Conservation (phyloP, 2,329 filamentous ascomycete species). For the Colletotrichum zoysiae region DNA sequence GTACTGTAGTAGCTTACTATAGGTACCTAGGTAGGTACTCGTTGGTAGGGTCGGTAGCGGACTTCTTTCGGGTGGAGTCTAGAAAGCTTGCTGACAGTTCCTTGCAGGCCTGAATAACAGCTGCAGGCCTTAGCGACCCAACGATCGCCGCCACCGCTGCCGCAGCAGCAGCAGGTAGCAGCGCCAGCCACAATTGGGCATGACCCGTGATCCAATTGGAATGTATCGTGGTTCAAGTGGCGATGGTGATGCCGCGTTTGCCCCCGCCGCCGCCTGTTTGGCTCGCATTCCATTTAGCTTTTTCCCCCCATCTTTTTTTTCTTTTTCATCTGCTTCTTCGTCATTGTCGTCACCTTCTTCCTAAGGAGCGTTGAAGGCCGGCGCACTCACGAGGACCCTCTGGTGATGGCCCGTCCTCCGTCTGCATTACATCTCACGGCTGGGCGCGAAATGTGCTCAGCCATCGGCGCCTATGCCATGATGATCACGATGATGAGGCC, state of each 20-base stretch:
- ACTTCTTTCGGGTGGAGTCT: not conserved
- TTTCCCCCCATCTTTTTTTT: not conserved
- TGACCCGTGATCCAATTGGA: not conserved
- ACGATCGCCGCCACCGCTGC: not conserved
- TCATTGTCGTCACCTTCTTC: not conserved
- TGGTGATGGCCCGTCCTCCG: not conserved
- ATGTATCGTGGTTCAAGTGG: not conserved
- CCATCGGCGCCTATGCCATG: not conserved
- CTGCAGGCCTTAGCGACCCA: not conserved
- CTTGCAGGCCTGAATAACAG: conserved; percentile 1
- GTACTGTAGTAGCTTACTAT: too few relatives aligned
- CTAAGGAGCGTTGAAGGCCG: not conserved
- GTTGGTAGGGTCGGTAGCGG: not conserved
- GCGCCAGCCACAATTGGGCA: conserved; percentile 15
- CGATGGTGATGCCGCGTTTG: not conserved
- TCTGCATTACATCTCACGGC: not conserved
- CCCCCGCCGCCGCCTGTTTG: not conserved
- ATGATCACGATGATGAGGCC: not conserved
- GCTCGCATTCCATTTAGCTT: not conserved
- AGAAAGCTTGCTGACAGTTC: conserved; percentile 15
- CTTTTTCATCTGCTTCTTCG: not conserved
- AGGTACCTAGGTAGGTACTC: too few relatives aligned
- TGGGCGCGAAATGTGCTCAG: not conserved
- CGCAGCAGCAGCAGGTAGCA: not conserved
- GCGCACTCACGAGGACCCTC: not conserved